Percentiles rank a stretch among this genome's conserved stretches.
Evolutionary conservation across 2,329 filamentous ascomycete genomes (phyloP).

Genomic region (Emericellopsis atlantica): DNA sequence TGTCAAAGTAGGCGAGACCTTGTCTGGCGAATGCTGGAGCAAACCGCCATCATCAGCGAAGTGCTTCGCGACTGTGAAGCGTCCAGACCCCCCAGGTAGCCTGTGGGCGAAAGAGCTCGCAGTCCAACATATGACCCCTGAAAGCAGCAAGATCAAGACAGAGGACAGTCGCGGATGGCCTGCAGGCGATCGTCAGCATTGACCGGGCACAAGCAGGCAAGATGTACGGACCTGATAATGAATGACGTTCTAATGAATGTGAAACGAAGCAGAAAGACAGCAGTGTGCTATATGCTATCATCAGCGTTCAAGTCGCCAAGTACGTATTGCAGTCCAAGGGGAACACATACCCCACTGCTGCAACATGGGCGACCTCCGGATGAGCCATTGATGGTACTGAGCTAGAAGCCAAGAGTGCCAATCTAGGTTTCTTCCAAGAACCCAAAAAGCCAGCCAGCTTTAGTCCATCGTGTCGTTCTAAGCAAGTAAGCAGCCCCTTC

Average conservation of each 20-base stretch:
- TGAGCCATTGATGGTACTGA: background rate
- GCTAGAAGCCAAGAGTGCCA: no score
- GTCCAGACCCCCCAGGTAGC: slow-evolving; percentile 32
- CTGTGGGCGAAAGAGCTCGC: slow-evolving; percentile 29
- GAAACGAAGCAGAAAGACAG: slow-evolving; percentile 35
- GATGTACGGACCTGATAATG: slow-evolving; percentile 27
- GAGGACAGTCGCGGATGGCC: slow-evolving; percentile 36
- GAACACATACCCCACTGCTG: slow-evolving; percentile 1
- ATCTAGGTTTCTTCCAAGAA: no score
- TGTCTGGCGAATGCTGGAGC: slow-evolving; percentile 14
- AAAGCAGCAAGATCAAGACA: slow-evolving; percentile 31
- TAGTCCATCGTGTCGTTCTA: no score
- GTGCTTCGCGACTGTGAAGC: slow-evolving; percentile 22
- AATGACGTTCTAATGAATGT: slow-evolving; percentile 31
- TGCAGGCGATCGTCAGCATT: slow-evolving; percentile 9
- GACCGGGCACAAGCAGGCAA: background rate
- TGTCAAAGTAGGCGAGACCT: slow-evolving; percentile 18
- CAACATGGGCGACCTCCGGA: background rate
- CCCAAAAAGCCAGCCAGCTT: no score
- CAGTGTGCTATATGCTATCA: slow-evolving; percentile 21
- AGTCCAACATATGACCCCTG: slow-evolving; percentile 25
- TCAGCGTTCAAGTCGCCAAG: background rate
- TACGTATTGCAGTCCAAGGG: background rate
- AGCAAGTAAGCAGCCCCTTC: no score
- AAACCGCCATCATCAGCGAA: slow-evolving; percentile 7